Evolutionary conservation across 352 stramenopile species (phyloP).

Genomic region (Pythium vanterpoolii): DNA sequence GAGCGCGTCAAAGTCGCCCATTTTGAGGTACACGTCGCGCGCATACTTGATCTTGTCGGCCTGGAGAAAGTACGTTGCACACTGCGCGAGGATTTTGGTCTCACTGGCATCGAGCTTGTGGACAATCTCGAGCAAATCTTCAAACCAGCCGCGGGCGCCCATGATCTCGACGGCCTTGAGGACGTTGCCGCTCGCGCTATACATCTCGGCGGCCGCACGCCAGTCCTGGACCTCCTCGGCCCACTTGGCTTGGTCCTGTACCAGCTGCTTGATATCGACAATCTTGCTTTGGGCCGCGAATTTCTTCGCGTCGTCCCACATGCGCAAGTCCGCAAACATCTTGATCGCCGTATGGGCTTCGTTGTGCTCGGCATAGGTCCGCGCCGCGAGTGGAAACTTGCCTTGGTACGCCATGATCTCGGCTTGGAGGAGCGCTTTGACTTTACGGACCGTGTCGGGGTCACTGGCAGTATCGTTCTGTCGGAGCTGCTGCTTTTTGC

Average conservation of each 20-base stretch:
- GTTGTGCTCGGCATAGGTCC: conserved; percentile 78
- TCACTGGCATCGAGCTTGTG: conserved; percentile 50
- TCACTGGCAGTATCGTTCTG: conserved; percentile 25
- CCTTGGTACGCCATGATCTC: conserved; percentile 93
- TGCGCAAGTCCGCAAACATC: conserved; percentile 91
- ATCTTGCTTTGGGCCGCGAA: conserved; percentile 79
- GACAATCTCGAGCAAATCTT: conserved; percentile 82
- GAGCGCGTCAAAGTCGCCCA: conserved; percentile 79
- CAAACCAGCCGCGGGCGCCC: conserved; percentile 80
- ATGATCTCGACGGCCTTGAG: conserved; percentile 85
- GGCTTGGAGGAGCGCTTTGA: conserved; percentile 71
- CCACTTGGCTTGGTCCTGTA: conserved; percentile 90
- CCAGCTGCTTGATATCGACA: conserved; percentile 87
- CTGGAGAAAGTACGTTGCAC: conserved; percentile 65
- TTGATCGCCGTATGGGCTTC: conserved; percentile 89
- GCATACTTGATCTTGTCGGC: conserved; percentile 74
- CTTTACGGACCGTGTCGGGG: conserved; percentile 45
- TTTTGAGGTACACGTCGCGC: conserved; percentile 77
- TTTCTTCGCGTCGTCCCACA: conserved; percentile 94
- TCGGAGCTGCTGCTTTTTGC: conserved; percentile 57
- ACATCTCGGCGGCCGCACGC: conserved; percentile 90
- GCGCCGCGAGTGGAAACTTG: conserved; percentile 89
- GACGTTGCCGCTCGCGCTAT: conserved; percentile 82
- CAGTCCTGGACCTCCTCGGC: conserved; percentile 92
- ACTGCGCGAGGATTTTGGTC: conserved; percentile 45